Evolutionary conservation across 495 filamentous ascomycete species (phyloP), one percentile per base, ranked within the genome.

Genomic region (Aspergillus nanangensis): DNA sequence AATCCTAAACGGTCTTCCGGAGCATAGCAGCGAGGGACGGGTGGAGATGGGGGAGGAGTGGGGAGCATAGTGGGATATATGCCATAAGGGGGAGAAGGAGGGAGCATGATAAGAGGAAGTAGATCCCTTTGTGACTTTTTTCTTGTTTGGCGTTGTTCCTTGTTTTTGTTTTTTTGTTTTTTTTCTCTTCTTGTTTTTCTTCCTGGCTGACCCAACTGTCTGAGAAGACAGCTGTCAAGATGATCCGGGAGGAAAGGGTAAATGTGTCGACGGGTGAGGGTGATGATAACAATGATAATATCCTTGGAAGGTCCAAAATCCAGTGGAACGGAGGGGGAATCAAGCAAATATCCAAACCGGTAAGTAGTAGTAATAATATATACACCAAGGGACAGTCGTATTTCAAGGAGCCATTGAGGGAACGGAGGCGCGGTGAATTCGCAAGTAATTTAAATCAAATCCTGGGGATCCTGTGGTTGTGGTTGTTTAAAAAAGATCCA

Each of bases 1-100:
- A 85, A 78, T 67, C 91, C 91, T 74, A 96, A 66, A 54, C 90
- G 84, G 61, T 93, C 87, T 76, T 95, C 88, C 34, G 90, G 88
- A 35, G 74, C 62, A 67, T 70, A 75, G 41, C 70, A 71, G 53
- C 70, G 74, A 61, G 68, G 56, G 33, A 71, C 55, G 39, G 72
- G 70, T 15, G 79, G 78, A 34, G 81, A 80, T 35, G 76, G 66
- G 36, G 82, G 81, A 27, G 82, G 80, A 25, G 82, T 83, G 19
- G 79, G 80, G 27, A 82, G 68, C 73, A 81, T 79, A 34, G 61
- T 52, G 31, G 70, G 70, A 57, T 67, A 71, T 61, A 74, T 73
- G 52, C 36, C 62, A 36, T 52, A 55, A 29, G 51, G 27, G 38
- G 41, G 48, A 32, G 51, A 40, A 36, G 47, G 50, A 20, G 45